These are phyloP conservation scores for Zasmidium angulare DNA, from an alignment of 2,329 filamentous ascomycete species.

Conservation along the genomic window DNA sequence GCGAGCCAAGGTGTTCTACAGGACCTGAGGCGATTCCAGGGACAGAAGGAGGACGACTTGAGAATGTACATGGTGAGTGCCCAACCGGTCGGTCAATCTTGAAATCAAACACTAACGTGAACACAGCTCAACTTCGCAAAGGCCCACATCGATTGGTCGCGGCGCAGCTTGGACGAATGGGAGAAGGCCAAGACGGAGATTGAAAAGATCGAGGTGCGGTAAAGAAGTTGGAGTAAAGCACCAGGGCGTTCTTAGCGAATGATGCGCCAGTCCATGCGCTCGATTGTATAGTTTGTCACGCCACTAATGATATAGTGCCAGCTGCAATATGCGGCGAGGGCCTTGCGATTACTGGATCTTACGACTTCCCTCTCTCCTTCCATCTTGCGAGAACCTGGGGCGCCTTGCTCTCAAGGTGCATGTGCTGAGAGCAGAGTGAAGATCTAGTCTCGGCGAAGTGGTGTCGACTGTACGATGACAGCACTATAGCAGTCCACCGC, in stretches of 20 bases:
- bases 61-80: slow-evolving; percentile 87
- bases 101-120: slow-evolving; percentile 5
- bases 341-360: too few species aligned
- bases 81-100: too few species aligned
- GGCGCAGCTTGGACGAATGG: slow-evolving; percentile 88
- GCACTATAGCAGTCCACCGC: too few species aligned
- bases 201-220: slow-evolving; percentile 69
- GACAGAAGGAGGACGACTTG: slow-evolving; percentile 92
- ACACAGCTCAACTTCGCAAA: slow-evolving; percentile 82
- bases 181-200: slow-evolving; percentile 86
- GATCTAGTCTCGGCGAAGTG: too few species aligned
- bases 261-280: background rate
- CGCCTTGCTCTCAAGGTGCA: too few species aligned
- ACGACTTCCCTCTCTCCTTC: too few species aligned
- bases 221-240: background rate
- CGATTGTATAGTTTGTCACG: slow-evolving; percentile 2
- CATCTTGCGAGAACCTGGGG: too few species aligned
- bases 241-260: background rate
- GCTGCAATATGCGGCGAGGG: too few species aligned
- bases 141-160: slow-evolving; percentile 92
- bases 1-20: slow-evolving; percentile 84
- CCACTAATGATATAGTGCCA: slow-evolving; percentile 3
- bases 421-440: too few species aligned
- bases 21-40: slow-evolving; percentile 89
- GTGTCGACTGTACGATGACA: too few species aligned